phyloP scores from a whole-genome alignment of 495 filamentous ascomycete species.

The Amphirosellinia nigrospora region DNA sequence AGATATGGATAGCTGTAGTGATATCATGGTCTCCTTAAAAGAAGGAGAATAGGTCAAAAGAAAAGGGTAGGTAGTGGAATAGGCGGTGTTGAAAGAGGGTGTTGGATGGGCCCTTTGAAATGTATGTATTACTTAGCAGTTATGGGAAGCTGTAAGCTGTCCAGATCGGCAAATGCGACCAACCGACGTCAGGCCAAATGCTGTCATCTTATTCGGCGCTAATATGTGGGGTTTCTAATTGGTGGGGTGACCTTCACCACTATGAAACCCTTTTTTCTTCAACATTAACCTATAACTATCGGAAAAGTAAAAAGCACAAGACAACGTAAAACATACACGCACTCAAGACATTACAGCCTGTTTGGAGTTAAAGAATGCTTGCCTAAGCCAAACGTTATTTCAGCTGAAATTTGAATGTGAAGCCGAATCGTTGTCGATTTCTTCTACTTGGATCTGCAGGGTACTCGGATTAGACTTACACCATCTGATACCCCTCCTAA shows the following conservation, averaged over 20 bases:
- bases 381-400: background rate
- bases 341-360: background rate
- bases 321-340: background rate
- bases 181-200: constrained; percentile 32
- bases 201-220: constrained; percentile 6
- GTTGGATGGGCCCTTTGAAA: background rate
- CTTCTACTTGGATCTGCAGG: background rate
- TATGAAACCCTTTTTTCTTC: constrained; percentile 8
- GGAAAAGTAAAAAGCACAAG: background rate
- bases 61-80: constrained; percentile 2
- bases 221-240: constrained; percentile 18
- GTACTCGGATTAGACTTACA: background rate
- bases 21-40: constrained; percentile 38
- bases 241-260: constrained; percentile 11
- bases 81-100: background rate
- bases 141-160: constrained; percentile 41
- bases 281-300: background rate
- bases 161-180: constrained; percentile 37
- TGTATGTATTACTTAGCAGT: background rate
- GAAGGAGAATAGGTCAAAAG: constrained; percentile 17
- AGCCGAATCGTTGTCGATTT: background rate
- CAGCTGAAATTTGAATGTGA: background rate
- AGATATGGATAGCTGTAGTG: constrained; percentile 32
- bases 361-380: background rate
- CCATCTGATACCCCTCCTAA: constrained; percentile 14